phyloP scores from a whole-genome alignment of 1,139 yeast species.

The Debaryomyces fabryi region DNA sequence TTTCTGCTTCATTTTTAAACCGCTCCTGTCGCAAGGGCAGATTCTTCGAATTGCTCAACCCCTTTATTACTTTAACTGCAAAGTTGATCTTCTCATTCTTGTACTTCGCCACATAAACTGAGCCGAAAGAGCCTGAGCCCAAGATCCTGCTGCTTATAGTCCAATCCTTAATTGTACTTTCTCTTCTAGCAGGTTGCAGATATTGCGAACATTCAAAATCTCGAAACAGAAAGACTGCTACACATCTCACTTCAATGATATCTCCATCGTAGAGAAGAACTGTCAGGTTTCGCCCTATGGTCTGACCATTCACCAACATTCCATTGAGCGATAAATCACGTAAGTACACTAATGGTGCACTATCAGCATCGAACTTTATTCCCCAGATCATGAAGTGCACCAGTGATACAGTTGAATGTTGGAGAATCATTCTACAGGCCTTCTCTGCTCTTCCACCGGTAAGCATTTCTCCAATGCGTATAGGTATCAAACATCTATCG shows the following conservation, averaged over 20 bases:
- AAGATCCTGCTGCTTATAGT: slow-evolving; percentile 41
- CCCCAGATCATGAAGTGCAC: slow-evolving; percentile 53
- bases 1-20: slow-evolving; percentile 38
- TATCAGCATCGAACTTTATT: slow-evolving; percentile 51
- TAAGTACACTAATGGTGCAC: slow-evolving; percentile 53
- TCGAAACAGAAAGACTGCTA: slow-evolving; percentile 23
- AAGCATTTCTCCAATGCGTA: slow-evolving; percentile 14
- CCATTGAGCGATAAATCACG: slow-evolving; percentile 61
- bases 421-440: slow-evolving; percentile 13
- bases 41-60: slow-evolving; percentile 15
- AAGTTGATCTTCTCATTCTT: slow-evolving; percentile 24
- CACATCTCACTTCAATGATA: slow-evolving; percentile 39
- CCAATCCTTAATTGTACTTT: slow-evolving; percentile 35
- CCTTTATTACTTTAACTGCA: slow-evolving; percentile 55
- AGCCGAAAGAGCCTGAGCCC: slow-evolving; percentile 67
- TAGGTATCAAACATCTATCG: slow-evolving; percentile 10
- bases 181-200: not conserved
- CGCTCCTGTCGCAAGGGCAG: slow-evolving; percentile 21
- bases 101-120: slow-evolving; percentile 38
- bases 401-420: slow-evolving; percentile 33
- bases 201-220: slow-evolving; percentile 1
- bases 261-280: slow-evolving; percentile 50
- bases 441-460: slow-evolving; percentile 19
- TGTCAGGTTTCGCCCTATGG: slow-evolving; percentile 33
- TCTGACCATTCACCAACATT: slow-evolving; percentile 43